These are phyloP conservation scores for Xylaria castorea DNA, from an alignment of 495 filamentous ascomycete genomes.

Conservation along the genomic window DNA sequence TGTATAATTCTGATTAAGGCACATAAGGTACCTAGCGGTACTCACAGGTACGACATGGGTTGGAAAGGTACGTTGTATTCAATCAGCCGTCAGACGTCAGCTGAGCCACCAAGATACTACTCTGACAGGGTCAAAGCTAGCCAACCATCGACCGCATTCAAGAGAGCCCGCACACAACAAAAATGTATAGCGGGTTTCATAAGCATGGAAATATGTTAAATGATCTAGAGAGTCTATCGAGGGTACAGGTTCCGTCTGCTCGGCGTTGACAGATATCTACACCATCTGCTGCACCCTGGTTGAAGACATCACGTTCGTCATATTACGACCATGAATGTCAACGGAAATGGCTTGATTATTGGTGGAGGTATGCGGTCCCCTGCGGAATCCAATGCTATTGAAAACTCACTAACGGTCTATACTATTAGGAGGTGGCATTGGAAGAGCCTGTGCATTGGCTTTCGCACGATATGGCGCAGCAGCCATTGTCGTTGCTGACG, in stretches of 20 bases:
- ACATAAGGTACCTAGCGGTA: neutral
- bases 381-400: neutral
- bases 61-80: neutral
- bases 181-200: neutral
- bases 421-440: neutral
- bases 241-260: neutral
- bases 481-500: neutral
- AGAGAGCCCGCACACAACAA: neutral
- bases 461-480: neutral
- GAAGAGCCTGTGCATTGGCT: neutral
- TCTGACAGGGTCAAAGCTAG: neutral
- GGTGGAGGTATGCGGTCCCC: neutral
- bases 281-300: neutral
- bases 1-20: neutral
- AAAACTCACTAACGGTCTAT: neutral
- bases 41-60: neutral
- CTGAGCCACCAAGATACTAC: neutral
- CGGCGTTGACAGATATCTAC: neutral
- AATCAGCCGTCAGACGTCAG: no score
- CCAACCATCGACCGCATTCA: neutral
- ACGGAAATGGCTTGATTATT: neutral
- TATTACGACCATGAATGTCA: neutral
- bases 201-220: neutral
- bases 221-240: neutral
- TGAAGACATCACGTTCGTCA: neutral